Evolutionary conservation across 768 basidiomycete genomes (phyloP).

Genomic region (Termitomyces sp.): DNA sequence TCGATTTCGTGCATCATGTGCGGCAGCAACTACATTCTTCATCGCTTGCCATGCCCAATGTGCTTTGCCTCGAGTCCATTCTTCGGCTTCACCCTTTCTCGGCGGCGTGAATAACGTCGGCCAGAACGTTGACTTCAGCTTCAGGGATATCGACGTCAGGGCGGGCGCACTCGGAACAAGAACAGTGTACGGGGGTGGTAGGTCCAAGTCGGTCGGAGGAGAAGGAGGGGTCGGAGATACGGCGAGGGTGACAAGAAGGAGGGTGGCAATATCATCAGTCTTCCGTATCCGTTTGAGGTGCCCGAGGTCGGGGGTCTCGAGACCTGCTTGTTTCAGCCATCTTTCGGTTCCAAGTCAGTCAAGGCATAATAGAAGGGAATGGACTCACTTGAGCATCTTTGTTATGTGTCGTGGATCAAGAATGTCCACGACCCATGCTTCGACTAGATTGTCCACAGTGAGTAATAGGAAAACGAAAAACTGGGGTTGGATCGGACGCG

Average conservation of each 20-base stretch:
- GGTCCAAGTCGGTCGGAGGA: conserved; percentile 45
- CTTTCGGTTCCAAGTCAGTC: conserved; percentile 28
- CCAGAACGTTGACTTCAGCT: conserved; percentile 75
- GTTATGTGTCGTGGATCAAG: conserved; percentile 57
- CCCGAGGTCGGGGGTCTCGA: conserved; percentile 58
- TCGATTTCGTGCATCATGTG: conserved; percentile 36
- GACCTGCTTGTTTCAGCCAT: conserved; percentile 62
- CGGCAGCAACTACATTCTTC: conserved; percentile 44
- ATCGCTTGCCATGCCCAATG: conserved; percentile 79
- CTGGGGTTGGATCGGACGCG: conserved; percentile 12
- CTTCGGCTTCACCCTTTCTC: conserved; percentile 60
- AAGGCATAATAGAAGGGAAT: background rate
- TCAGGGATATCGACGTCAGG: conserved; percentile 60
- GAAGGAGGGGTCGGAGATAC: conserved; percentile 36
- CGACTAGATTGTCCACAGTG: conserved; percentile 34
- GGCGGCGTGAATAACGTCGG: conserved; percentile 75
- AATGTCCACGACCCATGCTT: conserved; percentile 78
- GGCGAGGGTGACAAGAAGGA: conserved; percentile 55
- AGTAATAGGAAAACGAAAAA: background rate
- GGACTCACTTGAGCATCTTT: conserved; percentile 55
- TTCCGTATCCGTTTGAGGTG: conserved; percentile 80
- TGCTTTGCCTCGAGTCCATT: conserved; percentile 62
- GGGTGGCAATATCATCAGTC: conserved; percentile 37
- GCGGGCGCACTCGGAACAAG: conserved; percentile 67
- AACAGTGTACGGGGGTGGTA: conserved; percentile 50